Evolutionary conservation across 257 asterid genomes (phyloP).

Genomic region (Solanum paucissectum): DNA sequence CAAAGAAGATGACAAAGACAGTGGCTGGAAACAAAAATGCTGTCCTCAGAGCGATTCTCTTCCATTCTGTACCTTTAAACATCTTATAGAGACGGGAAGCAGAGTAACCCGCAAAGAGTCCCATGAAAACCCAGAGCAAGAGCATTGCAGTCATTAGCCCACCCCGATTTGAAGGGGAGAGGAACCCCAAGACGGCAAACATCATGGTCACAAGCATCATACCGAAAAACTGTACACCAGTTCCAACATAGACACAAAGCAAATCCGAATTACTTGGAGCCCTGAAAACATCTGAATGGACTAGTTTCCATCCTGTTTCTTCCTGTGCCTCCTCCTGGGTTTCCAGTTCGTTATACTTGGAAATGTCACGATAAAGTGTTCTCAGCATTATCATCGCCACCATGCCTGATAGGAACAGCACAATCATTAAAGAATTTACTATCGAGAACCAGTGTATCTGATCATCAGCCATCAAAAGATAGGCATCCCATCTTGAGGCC

Average conservation of each 20-base stretch:
- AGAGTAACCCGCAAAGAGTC: conserved; percentile 56
- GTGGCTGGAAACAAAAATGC: conserved; percentile 55
- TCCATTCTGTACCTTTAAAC: conserved; percentile 78
- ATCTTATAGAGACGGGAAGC: conserved; percentile 57
- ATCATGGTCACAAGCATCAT: conserved; percentile 56
- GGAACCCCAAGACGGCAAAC: conserved; percentile 70
- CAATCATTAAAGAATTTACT: conserved; percentile 65
- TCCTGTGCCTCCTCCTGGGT: conserved; percentile 79
- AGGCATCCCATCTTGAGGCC: conserved; percentile 87
- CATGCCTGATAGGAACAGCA: conserved; percentile 80
- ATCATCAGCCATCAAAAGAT: conserved; percentile 64
- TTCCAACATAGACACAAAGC: conserved; percentile 65
- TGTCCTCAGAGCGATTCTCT: conserved; percentile 49
- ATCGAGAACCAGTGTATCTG: conserved; percentile 86
- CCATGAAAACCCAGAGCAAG: conserved; percentile 76
- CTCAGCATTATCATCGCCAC: conserved; percentile 77
- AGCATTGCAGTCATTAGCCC: conserved; percentile 86
- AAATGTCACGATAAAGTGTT: conserved; percentile 68
- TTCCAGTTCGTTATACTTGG: conserved; percentile 67
- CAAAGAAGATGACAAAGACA: conserved; percentile 45
- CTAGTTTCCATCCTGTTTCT: conserved; percentile 76
- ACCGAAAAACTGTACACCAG: conserved; percentile 60
- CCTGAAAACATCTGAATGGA: conserved; percentile 65
- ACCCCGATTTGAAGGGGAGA: conserved; percentile 71
- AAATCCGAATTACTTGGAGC: conserved; percentile 51